Base-by-base conservation (phyloP, 2,329 filamentous ascomycete genomes). In the Penicillium verrucosum region DNA sequence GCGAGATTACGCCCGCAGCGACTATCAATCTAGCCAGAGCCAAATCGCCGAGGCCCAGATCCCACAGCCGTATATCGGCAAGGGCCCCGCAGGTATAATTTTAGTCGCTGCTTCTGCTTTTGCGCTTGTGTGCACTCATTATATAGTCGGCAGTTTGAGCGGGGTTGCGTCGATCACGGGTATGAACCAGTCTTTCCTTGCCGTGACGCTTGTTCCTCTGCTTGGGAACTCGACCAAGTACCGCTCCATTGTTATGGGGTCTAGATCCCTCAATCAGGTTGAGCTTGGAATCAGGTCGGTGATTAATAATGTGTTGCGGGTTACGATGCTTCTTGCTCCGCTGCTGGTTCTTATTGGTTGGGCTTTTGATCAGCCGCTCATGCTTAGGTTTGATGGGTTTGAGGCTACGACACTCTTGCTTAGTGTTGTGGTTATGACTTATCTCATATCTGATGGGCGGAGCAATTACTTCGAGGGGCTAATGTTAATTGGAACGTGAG, bases 401-500 rank as follows among this genome's bases (percentile, higher is more conserved):
- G 61, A 63, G 18, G 57, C 62, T 36, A 63, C 57, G 5, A 62
- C 59, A 1, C 43, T 65, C 30, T 57, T 65, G 16, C 47, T 63
- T 12, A 59, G 61, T 27, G 56, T 61, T 21, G 57, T 65, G 48
- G 61, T 65, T 4, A 62, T 63, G 59, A 65, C 44, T 16, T 61
- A 65, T 47, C 52, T 65, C 3, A 63, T 64, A 25, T 57, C 62
- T 16, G 61, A 65, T 54, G 61, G 62, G 21, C 43, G 56, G 32
- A 62, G 54, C 14, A 65, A 65, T 47, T 65, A 65, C 21, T 65
- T 64, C 21, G 62, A 64, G 30, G 62, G 62, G 9, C 29, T 60
- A 29, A 62, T 64, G 59, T 40, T 65, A 10, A 57, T 63, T 23
- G 62, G 62, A 56, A 63, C 61, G 62, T 65, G 21, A 60, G 62